Evolutionary conservation across 2,329 filamentous ascomycete species (phyloP).

Genomic region (Fusarium nelsonii): DNA sequence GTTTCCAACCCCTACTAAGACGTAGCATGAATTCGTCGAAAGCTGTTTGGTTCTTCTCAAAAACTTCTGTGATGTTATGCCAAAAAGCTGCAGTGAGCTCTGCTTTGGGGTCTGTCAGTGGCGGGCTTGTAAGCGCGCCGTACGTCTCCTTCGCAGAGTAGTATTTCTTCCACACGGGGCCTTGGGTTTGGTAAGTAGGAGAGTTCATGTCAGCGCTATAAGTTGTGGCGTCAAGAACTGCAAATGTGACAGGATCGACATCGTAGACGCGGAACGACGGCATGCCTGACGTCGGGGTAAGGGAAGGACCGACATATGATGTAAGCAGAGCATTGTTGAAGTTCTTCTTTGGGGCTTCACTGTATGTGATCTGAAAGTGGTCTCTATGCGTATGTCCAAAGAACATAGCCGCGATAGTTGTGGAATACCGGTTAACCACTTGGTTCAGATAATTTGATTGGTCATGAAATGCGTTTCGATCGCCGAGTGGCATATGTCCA

Average conservation of each 20-base stretch:
- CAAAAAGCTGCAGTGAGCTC: conserved; percentile 69
- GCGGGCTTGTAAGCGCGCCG: conserved; percentile 59
- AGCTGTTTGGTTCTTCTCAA: conserved; percentile 57
- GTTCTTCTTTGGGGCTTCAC: conserved; percentile 58
- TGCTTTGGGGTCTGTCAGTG: conserved; percentile 53
- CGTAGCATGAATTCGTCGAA: conserved; percentile 63
- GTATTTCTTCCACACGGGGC: conserved; percentile 66
- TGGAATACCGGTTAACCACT: conserved; percentile 65
- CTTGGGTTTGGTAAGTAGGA: conserved; percentile 57
- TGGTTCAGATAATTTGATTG: conserved; percentile 65
- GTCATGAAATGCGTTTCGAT: conserved; percentile 64
- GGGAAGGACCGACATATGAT: conserved; percentile 66
- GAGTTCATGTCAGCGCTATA: conserved; percentile 66
- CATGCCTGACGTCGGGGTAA: conserved; percentile 67
- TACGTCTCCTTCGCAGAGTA: conserved; percentile 69
- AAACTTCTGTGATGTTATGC: conserved; percentile 66
- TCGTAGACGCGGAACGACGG: conserved; percentile 70
- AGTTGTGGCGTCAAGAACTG: conserved; percentile 64
- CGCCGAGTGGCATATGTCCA: conserved; percentile 67
- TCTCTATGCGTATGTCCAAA: conserved; percentile 70
- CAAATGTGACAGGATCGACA: conserved; percentile 68
- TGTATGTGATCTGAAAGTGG: conserved; percentile 68
- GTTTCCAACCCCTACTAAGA: conserved; percentile 61
- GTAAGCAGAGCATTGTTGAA: conserved; percentile 60
- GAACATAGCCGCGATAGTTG: conserved; percentile 67